phyloP scores from a whole-genome alignment of 2,329 filamentous ascomycete genomes.

The Colletotrichum musicola region DNA sequence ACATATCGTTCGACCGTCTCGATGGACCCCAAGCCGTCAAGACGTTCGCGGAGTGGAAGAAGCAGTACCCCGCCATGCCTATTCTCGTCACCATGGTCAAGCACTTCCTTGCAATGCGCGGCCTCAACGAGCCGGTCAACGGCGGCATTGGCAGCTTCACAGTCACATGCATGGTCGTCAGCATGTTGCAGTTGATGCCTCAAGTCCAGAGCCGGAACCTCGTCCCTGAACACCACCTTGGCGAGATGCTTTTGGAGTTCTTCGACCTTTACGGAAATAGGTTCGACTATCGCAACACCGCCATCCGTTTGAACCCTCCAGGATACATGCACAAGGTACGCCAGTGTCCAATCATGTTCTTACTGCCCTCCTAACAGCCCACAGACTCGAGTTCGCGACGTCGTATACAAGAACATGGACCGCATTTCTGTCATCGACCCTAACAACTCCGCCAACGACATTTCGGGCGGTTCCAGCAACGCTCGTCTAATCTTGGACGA shows the following conservation, averaged over 20 bases:
- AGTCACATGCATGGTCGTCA: conserved; percentile 92
- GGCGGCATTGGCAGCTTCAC: conserved; percentile 95
- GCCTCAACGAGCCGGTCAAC: conserved; percentile 89
- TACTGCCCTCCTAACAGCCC: background rate
- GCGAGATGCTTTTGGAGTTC: conserved; percentile 87
- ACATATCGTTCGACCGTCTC: conserved; percentile 94
- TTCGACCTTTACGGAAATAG: conserved; percentile 89
- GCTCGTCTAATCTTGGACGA: conserved; percentile 74
- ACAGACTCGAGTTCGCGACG: conserved; percentile 31
- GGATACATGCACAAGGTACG: conserved; percentile 82
- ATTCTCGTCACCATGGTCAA: conserved; percentile 90
- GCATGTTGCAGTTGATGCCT: conserved; percentile 85
- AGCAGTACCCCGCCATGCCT: conserved; percentile 85
- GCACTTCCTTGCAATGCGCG: conserved; percentile 90
- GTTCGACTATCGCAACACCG: conserved; percentile 77
- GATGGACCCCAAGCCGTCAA: conserved; percentile 83
- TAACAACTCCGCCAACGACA: conserved; percentile 87
- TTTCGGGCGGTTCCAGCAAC: conserved; percentile 85
- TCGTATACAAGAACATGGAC: conserved; percentile 71
- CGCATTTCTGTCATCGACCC: conserved; percentile 93
- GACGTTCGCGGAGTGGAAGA: conserved; percentile 86
- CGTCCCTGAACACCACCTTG: conserved; percentile 75
- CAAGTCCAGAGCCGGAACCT: conserved; percentile 73
- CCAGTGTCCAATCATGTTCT: conserved; percentile 13
- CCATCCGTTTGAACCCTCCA: conserved; percentile 82